phyloP scores from a whole-genome alignment of 441 rosid species.

The Jatropha podagrica region DNA sequence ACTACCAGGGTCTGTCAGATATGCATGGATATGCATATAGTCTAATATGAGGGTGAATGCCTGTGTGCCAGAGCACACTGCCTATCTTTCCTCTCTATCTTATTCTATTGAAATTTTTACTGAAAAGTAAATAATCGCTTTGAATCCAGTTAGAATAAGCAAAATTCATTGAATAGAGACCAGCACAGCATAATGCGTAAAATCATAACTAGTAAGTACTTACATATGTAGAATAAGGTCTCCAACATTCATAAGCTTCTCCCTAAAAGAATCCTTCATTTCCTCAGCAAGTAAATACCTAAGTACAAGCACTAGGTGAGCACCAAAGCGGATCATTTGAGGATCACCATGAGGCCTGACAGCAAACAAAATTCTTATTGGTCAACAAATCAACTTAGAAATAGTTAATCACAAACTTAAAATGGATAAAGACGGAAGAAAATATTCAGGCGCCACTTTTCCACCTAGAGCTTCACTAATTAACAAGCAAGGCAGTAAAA shows the following conservation, averaged over 20 bases:
- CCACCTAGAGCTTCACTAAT: background rate
- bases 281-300: constrained; percentile 74
- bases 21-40: constrained; percentile 14
- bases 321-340: constrained; percentile 95
- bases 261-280: constrained; percentile 70
- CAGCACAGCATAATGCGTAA: background rate
- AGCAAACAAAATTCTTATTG: constrained; percentile 27
- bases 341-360: constrained; percentile 97
- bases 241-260: constrained; percentile 88
- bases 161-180: background rate
- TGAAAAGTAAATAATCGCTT: background rate
- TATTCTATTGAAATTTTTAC: background rate
- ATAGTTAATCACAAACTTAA: background rate
- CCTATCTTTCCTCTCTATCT: background rate
- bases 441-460: background rate
- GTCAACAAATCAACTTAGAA: constrained; percentile 23
- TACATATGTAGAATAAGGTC: constrained; percentile 93
- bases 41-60: background rate
- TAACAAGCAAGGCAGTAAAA: background rate
- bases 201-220: constrained; percentile 30
- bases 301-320: constrained; percentile 93
- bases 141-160: background rate
- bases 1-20: constrained; percentile 9
- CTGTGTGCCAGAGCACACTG: background rate
- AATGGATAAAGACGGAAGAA: background rate